These are phyloP conservation scores for Colletotrichum filicis DNA, from an alignment of 2,329 filamentous ascomycete genomes.

Conservation along the genomic window DNA sequence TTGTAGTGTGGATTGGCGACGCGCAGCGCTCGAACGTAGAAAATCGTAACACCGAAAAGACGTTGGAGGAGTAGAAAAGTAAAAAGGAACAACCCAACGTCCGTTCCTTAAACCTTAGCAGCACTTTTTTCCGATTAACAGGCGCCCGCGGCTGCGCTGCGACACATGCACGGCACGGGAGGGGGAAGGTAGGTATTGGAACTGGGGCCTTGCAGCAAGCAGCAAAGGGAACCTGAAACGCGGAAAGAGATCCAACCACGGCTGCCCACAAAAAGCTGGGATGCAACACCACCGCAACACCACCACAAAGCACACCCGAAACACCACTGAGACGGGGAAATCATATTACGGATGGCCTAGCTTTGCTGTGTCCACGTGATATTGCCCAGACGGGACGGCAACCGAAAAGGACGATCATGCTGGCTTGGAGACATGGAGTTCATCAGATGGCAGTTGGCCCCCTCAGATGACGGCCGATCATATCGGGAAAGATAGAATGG, in stretches of 20 bases:
- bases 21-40: neutral
- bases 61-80: neutral
- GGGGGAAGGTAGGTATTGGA: neutral
- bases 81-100: slow-evolving; percentile 10
- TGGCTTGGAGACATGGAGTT: neutral
- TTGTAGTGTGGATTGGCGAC: neutral
- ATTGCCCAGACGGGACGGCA: slow-evolving; percentile 20
- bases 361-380: slow-evolving; percentile 20
- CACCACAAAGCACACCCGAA: slow-evolving; percentile 24
- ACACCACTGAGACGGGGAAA: slow-evolving; percentile 30
- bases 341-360: slow-evolving; percentile 7
- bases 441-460: slow-evolving; percentile 27
- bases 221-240: slow-evolving; percentile 20
- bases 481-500: neutral
- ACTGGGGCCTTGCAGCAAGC: neutral
- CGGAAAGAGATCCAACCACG: neutral
- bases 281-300: slow-evolving; percentile 22
- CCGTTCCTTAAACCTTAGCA: neutral
- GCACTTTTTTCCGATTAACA: neutral
- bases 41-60: neutral
- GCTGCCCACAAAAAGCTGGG: slow-evolving; percentile 26
- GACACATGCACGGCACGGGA: neutral
- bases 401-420: slow-evolving; percentile 1
- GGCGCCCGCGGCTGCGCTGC: neutral
- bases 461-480: slow-evolving; percentile 11